Evolutionary conservation across 306 rosid genomes (phyloP).

Genomic region (Boehmeria nivea): DNA sequence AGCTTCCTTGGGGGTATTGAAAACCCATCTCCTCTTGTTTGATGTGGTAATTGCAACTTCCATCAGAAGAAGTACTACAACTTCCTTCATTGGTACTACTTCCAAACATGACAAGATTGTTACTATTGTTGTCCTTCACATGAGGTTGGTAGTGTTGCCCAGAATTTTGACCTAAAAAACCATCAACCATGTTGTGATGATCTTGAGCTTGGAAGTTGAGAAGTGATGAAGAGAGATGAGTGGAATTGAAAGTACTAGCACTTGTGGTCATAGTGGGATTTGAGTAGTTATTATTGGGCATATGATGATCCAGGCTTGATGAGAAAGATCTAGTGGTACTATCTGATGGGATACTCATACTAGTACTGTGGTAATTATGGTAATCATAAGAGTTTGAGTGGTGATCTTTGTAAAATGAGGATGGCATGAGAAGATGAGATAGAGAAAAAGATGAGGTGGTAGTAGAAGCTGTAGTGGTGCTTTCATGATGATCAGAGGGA

Average conservation of each 20-base stretch:
- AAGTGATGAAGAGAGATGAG: conserved; percentile 25
- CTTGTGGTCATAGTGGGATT: conserved; percentile 11
- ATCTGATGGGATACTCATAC: too few species aligned
- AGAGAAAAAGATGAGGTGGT: not conserved
- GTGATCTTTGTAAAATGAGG: conserved; percentile 22
- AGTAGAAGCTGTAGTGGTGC: not conserved
- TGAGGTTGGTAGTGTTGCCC: conserved; percentile 27
- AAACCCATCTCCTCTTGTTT: conserved; percentile 40
- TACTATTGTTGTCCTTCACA: conserved; percentile 27
- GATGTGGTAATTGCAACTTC: conserved; percentile 45
- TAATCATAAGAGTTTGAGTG: conserved; percentile 11
- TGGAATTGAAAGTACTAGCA: too few species aligned
- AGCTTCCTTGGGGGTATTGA: conserved; percentile 14
- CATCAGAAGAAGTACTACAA: conserved; percentile 64
- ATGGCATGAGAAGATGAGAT: conserved; percentile 14
- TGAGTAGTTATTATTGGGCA: conserved; percentile 10
- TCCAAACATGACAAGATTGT: conserved; percentile 41
- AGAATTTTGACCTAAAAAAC: conserved; percentile 8
- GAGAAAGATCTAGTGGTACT: not conserved
- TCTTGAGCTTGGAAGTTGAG: conserved; percentile 38
- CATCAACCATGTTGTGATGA: conserved; percentile 9
- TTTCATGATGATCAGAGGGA: not conserved
- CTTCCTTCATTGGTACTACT: conserved; percentile 45
- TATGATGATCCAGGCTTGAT: conserved; percentile 23
- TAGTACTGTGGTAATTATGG: conserved; percentile 9